phyloP scores from a whole-genome alignment of 2,329 filamentous ascomycete genomes.

The Botrytis sinoallii region DNA sequence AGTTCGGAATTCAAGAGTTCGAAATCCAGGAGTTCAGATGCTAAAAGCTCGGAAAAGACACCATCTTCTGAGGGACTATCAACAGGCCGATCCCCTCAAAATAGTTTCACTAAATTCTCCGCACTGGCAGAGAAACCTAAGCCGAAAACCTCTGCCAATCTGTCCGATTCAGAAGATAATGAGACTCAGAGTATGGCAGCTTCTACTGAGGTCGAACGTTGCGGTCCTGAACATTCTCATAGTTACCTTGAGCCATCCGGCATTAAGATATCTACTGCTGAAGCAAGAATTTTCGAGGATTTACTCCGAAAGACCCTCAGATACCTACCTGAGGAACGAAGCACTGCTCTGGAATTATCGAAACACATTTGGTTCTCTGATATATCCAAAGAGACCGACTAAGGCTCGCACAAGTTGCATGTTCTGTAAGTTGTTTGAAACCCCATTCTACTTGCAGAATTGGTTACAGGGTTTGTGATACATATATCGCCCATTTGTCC shows the following conservation, averaged over 20 bases:
- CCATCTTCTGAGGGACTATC: slow-evolving; percentile 26
- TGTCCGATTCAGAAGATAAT: background rate
- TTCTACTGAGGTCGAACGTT: background rate
- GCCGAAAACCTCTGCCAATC: background rate
- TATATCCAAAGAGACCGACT: background rate
- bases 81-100: background rate
- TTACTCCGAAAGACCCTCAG: slow-evolving; percentile 22
- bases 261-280: slow-evolving; percentile 20
- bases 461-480: background rate
- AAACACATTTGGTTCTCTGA: slow-evolving; percentile 24
- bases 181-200: too few relatives aligned
- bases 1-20: background rate
- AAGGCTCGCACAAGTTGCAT: background rate
- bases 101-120: background rate
- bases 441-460: background rate
- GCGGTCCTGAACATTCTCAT: background rate
- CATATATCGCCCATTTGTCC: background rate
- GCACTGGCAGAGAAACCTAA: background rate
- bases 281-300: slow-evolving; percentile 21
- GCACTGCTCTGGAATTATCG: slow-evolving; percentile 15
- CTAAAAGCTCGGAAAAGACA: slow-evolving; percentile 21
- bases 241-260: slow-evolving; percentile 25
- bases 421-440: background rate
- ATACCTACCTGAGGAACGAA: slow-evolving; percentile 24
- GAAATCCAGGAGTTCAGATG: background rate